phyloP scores from a whole-genome alignment of 2,329 filamentous ascomycete species.

The Aspergillus japonicus region DNA sequence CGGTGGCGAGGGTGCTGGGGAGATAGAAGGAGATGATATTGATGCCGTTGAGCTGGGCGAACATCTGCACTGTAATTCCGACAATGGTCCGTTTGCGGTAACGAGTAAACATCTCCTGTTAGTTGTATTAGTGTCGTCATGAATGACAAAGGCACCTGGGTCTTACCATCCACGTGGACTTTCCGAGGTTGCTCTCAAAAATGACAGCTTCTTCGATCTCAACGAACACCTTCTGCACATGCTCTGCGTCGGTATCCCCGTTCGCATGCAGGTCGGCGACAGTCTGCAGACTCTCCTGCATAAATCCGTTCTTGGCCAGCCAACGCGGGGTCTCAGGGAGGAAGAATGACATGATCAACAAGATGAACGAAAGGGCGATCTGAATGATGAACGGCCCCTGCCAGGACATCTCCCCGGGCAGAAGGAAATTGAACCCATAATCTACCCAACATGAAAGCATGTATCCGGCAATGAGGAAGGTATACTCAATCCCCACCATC shows the following conservation, averaged over 20 bases:
- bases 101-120: too few species aligned
- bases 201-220: too few species aligned
- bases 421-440: conserved; percentile 39
- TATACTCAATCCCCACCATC: conserved; percentile 44
- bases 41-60: too few species aligned
- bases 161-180: too few species aligned
- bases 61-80: too few species aligned
- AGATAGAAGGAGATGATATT: too few species aligned
- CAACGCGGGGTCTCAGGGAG: conserved; percentile 42
- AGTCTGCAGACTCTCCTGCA: conserved; percentile 40
- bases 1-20: too few species aligned
- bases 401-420: conserved; percentile 36
- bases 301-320: conserved; percentile 43
- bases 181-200: too few species aligned
- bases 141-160: too few species aligned
- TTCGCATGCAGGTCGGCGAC: conserved; percentile 43
- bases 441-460: conserved; percentile 44
- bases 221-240: too few species aligned
- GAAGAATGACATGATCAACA: conserved; percentile 39
- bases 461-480: conserved; percentile 38
- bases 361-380: conserved; percentile 32
- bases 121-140: too few species aligned
- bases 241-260: conserved; percentile 23
- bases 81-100: too few species aligned
- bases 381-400: conserved; percentile 32